Percentiles rank a stretch among this genome's conserved stretches.
Evolutionary conservation across 2,329 filamentous ascomycete genomes (phyloP).

Genomic region (Aspergillus candidus): DNA sequence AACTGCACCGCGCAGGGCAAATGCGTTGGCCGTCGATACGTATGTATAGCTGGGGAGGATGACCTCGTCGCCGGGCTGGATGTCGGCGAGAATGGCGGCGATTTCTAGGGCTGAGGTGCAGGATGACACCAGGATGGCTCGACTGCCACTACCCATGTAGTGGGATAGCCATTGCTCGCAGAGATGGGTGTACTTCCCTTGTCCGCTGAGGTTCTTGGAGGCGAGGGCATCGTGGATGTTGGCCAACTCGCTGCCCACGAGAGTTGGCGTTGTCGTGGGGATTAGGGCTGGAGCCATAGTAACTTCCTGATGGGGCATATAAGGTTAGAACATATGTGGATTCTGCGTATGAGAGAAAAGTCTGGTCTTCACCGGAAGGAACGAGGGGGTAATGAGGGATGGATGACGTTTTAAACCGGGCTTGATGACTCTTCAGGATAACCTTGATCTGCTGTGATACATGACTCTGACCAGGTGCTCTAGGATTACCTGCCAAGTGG

Average conservation of each 20-base stretch:
- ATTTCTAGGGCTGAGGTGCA: constrained; percentile 13
- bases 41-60: constrained; percentile 14
- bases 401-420: too few species aligned
- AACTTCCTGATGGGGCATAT: too few species aligned
- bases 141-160: neutral
- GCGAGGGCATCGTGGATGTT: constrained; percentile 4
- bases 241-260: constrained; percentile 2
- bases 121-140: constrained; percentile 8
- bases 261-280: constrained; percentile 3
- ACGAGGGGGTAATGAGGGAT: too few species aligned
- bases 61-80: constrained; percentile 11
- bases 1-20: constrained; percentile 9
- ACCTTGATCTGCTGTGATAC: too few species aligned
- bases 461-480: too few species aligned
- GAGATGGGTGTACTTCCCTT: constrained; percentile 8
- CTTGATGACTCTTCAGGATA: too few species aligned
- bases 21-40: constrained; percentile 11
- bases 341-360: too few species aligned
- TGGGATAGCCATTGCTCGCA: constrained; percentile 12
- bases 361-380: too few species aligned
- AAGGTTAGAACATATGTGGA: too few species aligned
- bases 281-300: neutral
- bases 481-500: too few species aligned
- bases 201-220: neutral
- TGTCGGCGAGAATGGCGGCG: constrained; percentile 6